These are phyloP conservation scores for Medicago lupulina DNA, from an alignment of 306 rosid genomes.

Conservation along the genomic window DNA sequence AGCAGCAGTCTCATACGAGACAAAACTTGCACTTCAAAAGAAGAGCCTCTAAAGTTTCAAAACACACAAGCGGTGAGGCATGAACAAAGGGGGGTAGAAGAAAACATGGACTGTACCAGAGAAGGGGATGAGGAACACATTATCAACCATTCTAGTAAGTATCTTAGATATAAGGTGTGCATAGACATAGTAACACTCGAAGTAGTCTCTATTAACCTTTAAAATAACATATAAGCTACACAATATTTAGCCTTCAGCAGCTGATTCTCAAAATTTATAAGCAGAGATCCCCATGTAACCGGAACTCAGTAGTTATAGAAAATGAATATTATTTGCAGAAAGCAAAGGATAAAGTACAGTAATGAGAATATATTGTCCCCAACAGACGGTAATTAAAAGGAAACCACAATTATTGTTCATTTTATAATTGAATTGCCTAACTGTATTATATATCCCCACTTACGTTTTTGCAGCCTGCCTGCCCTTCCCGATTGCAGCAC, in stretches of 20 bases:
- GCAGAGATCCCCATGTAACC: constrained; percentile 10
- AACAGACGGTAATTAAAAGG: too few relatives aligned
- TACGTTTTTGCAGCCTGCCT: constrained; percentile 99
- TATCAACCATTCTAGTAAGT: constrained; percentile 11
- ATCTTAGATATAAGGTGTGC: not conserved
- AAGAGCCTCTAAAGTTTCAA: not conserved
- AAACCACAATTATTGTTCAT: too few relatives aligned
- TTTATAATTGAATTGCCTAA: too few relatives aligned
- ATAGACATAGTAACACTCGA: not conserved
- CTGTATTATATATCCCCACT: constrained; percentile 42
- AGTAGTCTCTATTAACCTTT: not conserved
- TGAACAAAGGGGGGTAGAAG: not conserved
- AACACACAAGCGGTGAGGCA: not conserved
- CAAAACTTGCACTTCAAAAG: not conserved
- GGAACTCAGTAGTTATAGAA: constrained; percentile 11
- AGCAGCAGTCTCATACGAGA: not conserved
- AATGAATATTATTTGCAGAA: not conserved
- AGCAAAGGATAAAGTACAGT: too few relatives aligned
- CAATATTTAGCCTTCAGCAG: constrained; percentile 22
- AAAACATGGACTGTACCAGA: not conserved
- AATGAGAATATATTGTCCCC: too few relatives aligned
- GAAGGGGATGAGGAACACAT: not conserved
- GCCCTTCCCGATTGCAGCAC: constrained; percentile 75
- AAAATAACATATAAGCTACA: not conserved
- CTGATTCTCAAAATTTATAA: constrained; percentile 23